Percentiles rank a stretch among this genome's conserved stretches.
Evolutionary conservation across 306 rosid species (phyloP).

Genomic region (Canavalia gladiata): DNA sequence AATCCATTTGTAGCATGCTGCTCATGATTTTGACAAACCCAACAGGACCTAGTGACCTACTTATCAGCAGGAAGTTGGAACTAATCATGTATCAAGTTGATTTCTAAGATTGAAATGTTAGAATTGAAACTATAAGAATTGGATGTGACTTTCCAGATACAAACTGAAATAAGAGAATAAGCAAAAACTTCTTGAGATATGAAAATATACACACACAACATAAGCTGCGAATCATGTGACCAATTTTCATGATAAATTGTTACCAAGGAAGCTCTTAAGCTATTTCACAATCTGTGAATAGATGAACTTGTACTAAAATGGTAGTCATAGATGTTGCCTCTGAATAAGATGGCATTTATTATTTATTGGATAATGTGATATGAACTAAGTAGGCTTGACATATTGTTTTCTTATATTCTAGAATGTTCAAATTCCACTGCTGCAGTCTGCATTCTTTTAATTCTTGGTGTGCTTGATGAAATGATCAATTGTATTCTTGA

Average conservation of each 20-base stretch:
- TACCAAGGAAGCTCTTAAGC: not conserved
- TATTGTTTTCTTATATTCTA: not conserved
- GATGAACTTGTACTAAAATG: not conserved
- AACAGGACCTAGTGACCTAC: not conserved
- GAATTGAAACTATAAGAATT: not conserved
- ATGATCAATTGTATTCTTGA: no score
- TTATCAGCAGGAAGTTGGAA: not conserved
- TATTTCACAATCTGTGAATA: not conserved
- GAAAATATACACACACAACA: not conserved
- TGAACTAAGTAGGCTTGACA: constrained; percentile 3
- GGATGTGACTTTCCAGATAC: not conserved
- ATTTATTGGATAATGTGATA: not conserved
- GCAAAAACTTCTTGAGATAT: not conserved
- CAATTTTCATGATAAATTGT: not conserved
- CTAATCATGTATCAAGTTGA: not conserved
- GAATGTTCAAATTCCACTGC: not conserved
- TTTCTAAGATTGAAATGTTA: no score
- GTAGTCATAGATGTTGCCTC: not conserved
- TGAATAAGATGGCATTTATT: not conserved
- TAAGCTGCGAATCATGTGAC: not conserved
- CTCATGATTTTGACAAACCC: not conserved
- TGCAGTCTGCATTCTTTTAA: not conserved
- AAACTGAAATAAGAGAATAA: not conserved
- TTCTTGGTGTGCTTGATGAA: no score
- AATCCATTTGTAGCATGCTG: not conserved